Percentiles rank a stretch among this genome's conserved stretches.
Conservation (phyloP, 2,329 filamentous ascomycete species). For the Bipolaris zeicola region DNA sequence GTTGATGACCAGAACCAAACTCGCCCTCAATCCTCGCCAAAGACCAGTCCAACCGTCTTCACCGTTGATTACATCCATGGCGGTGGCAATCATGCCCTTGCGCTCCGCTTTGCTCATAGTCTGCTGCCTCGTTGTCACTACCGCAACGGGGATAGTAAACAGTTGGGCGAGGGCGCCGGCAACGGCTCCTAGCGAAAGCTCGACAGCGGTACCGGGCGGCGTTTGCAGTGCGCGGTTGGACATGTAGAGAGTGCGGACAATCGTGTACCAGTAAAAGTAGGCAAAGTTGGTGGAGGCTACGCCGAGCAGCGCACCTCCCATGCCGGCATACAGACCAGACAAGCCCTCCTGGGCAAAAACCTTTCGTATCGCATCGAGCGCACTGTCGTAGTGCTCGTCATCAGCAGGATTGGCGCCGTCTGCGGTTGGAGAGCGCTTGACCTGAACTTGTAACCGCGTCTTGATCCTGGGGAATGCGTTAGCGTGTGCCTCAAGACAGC, state of each 20-base stretch:
- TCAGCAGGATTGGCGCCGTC: slow-evolving; percentile 50
- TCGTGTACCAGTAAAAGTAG: slow-evolving; percentile 99
- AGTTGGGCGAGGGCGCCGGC: slow-evolving; percentile 91
- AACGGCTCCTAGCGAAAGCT: slow-evolving; percentile 82
- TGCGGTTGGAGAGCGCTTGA: slow-evolving; percentile 63
- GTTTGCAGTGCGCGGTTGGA: slow-evolving; percentile 61
- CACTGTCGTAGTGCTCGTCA: slow-evolving; percentile 80
- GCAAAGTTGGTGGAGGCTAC: slow-evolving; percentile 98
- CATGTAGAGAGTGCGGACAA: slow-evolving; percentile 82
- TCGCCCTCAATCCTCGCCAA: slow-evolving; percentile 95
- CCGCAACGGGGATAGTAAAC: slow-evolving; percentile 94
- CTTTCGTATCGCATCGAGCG: slow-evolving; percentile 84
- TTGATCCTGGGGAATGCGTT: slow-evolving; percentile 72
- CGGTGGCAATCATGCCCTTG: slow-evolving; percentile 86
- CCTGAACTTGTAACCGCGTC: slow-evolving; percentile 93
- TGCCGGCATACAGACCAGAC: slow-evolving; percentile 83
- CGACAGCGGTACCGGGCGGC: slow-evolving; percentile 76
- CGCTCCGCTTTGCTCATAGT: slow-evolving; percentile 84
- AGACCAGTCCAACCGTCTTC: slow-evolving; percentile 88
- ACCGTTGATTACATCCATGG: slow-evolving; percentile 83
- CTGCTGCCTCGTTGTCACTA: slow-evolving; percentile 94
- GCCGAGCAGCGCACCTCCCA: slow-evolving; percentile 82
- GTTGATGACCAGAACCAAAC: slow-evolving; percentile 92
- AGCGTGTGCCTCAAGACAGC: slow-evolving; percentile 4
- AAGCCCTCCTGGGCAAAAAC: slow-evolving; percentile 83